These are phyloP conservation scores for Trichoderma koningiopsis DNA, from an alignment of 2,329 filamentous ascomycete species.

Conservation along the genomic window DNA sequence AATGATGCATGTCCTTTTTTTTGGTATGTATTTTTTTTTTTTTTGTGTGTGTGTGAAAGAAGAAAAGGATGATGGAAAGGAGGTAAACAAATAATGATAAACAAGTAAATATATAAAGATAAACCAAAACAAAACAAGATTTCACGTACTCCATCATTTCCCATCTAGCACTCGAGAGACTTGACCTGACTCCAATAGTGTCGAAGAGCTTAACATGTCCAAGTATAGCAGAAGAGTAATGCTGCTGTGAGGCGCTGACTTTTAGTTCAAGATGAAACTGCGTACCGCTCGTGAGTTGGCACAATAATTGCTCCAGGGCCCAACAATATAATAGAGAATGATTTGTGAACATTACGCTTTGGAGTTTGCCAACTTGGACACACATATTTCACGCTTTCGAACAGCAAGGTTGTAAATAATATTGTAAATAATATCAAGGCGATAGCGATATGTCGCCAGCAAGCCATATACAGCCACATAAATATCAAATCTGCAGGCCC, in stretches of 20 bases:
- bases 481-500: neutral
- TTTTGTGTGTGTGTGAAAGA: too few species aligned
- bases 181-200: neutral
- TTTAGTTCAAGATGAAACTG: neutral
- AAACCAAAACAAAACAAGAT: too few species aligned
- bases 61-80: too few species aligned
- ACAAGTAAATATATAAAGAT: too few species aligned
- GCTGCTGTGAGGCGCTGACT: neutral
- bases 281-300: conserved; percentile 36
- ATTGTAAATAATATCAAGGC: neutral
- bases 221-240: neutral
- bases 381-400: neutral
- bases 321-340: neutral
- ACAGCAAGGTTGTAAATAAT: neutral
- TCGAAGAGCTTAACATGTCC: too few species aligned
- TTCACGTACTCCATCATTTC: too few species aligned
- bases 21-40: too few species aligned
- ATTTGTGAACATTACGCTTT: neutral
- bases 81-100: too few species aligned
- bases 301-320: conserved; percentile 27
- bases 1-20: too few species aligned
- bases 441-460: neutral
- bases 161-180: too few species aligned
- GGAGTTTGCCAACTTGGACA: neutral
- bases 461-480: neutral